Base-by-base conservation (phyloP, 2,329 filamentous ascomycete species). In the Cladosporium phlei region DNA sequence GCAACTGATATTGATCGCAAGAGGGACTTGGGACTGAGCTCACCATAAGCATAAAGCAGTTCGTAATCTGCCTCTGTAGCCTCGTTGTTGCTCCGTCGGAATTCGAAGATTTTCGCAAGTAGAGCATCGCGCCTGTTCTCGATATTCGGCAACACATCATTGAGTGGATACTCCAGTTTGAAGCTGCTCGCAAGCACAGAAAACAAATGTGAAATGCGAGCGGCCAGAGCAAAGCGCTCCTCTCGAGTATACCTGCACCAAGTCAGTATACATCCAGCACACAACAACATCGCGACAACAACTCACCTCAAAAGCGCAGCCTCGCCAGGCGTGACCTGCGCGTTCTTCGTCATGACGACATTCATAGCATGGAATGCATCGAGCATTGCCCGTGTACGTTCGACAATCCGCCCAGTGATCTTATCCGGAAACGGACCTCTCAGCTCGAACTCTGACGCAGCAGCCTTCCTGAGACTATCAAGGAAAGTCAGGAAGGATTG, bases 321-420 rank as follows among this genome's bases (percentile, higher is more conserved):
- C 68, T 97, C 91, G 3, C 91, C 90, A 20, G 84, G 79, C 2
- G 83, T 88, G 1, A 88, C 78, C 28, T 78, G 78, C 9, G 83
- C 73, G 49, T 91, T 86, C 59, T 90, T 91, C 60, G 86, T 77
- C 28, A 95, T 89, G 52, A 96, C 83, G 9, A 96, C 80, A 53
- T 91, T 94, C 88, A 98, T 95, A 42, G 90, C 88, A 61, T 97
- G 90, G 66, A 98, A 96, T 28, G 88, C 85, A 66, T 96, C 90
- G 4, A 97, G 80, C 68, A 96, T 87, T 43, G 85, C 82, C 52
- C 85, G 83, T 1, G 90, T 95, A 8, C 84, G 84, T 17, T 80
- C 78, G 62, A 97, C 77, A 48, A 97, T 85, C 27, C 82, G 79
- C 4, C 77, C 79, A 62, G 86, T 90, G 12, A 80, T 77, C 33